Percentiles rank a stretch among this genome's conserved stretches.
Evolutionary conservation across 1,139 yeast genomes (phyloP).

Genomic region (Candida albicans): DNA sequence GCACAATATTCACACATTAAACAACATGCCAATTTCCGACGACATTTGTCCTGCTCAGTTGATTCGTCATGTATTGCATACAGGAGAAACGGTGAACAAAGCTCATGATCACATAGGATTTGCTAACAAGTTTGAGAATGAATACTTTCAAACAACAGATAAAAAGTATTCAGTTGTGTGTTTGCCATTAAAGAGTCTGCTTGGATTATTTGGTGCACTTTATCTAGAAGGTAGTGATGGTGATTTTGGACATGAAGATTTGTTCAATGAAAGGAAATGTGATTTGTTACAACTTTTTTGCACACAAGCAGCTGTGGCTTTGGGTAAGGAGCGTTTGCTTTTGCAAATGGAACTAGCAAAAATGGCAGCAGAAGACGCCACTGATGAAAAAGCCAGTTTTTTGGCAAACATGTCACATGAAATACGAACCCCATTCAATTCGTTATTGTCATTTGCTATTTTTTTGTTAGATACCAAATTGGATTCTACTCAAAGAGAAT

Average conservation of each 20-base stretch:
- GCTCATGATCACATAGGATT: constrained; percentile 39
- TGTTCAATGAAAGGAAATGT: constrained; percentile 24
- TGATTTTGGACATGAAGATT: constrained; percentile 3
- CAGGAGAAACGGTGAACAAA: constrained; percentile 40
- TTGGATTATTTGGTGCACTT: constrained; percentile 47
- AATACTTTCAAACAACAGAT: constrained; percentile 38
- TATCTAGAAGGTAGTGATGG: constrained; percentile 37
- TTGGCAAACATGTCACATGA: constrained; percentile 64
- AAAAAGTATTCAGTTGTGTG: constrained; percentile 42
- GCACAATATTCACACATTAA: constrained; percentile 33
- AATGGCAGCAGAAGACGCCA: constrained; percentile 59
- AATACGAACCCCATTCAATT: constrained; percentile 59
- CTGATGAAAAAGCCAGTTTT: constrained; percentile 58
- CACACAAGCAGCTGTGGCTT: constrained; percentile 55
- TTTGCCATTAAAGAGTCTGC: constrained; percentile 47
- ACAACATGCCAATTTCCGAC: constrained; percentile 40
- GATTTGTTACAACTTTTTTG: constrained; percentile 49
- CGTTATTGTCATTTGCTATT: constrained; percentile 54
- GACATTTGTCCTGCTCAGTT: constrained; percentile 49
- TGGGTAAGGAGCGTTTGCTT: constrained; percentile 50
- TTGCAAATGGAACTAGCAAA: constrained; percentile 54
- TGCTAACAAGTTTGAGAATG: constrained; percentile 35
- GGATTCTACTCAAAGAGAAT: constrained; percentile 49
- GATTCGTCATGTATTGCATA: constrained; percentile 38
- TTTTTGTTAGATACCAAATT: constrained; percentile 52